phyloP scores from a whole-genome alignment of 1,139 yeast genomes.

The Diutina ranongensis region DNA sequence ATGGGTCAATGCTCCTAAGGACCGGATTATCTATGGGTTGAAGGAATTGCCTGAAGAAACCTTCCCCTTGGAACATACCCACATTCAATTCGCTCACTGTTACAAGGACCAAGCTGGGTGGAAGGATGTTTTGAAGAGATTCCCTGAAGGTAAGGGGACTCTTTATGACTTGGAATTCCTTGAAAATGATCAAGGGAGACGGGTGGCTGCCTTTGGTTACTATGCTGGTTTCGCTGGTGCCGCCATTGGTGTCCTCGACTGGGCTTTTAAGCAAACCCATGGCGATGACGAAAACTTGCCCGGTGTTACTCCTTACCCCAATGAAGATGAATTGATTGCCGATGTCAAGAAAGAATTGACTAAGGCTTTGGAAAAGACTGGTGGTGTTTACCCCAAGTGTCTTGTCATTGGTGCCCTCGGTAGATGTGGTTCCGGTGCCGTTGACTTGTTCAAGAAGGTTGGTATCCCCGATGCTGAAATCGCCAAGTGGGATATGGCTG shows the following conservation, averaged over 20 bases:
- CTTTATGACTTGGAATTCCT: slow-evolving; percentile 90
- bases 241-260: slow-evolving; percentile 85
- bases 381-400: slow-evolving; percentile 63
- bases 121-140: slow-evolving; percentile 80
- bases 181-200: slow-evolving; percentile 88
- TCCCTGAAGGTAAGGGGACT: slow-evolving; percentile 83
- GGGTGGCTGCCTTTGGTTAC: slow-evolving; percentile 98
- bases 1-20: slow-evolving; percentile 85
- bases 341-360: slow-evolving; percentile 56
- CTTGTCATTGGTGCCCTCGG: slow-evolving; percentile 95
- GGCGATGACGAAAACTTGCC: slow-evolving; percentile 53
- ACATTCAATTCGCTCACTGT: slow-evolving; percentile 97
- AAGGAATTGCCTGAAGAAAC: slow-evolving; percentile 93
- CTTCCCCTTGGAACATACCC: slow-evolving; percentile 91
- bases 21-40: slow-evolving; percentile 82
- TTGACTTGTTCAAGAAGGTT: slow-evolving; percentile 65
- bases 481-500: slow-evolving; percentile 92
- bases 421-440: slow-evolving; percentile 98
- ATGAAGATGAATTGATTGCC: slow-evolving; percentile 59
- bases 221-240: slow-evolving; percentile 99
- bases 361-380: slow-evolving; percentile 46
- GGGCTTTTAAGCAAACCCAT: slow-evolving; percentile 84
- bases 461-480: slow-evolving; percentile 85
- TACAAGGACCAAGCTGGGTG: slow-evolving; percentile 97
- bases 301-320: slow-evolving; percentile 72